Evolutionary conservation across 1,284 basidiomycete species (phyloP), one percentile per base, ranked within the genome.

Genomic region (Austroboletus niveus): DNA sequence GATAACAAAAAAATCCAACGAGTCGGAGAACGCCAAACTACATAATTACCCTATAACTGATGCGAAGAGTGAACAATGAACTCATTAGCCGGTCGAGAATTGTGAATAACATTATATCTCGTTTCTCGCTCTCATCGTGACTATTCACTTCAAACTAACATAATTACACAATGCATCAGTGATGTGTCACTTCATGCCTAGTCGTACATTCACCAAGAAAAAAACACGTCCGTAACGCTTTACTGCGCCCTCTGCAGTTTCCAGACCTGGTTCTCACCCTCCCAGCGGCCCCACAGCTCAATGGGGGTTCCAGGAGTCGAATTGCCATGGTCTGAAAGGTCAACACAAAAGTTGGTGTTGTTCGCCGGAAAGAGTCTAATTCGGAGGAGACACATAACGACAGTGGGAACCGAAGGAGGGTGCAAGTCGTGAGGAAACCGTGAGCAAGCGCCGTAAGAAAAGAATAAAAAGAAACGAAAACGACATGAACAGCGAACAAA

Each of bases 191-290:
- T 24, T 24, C 22, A 24, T 5, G 22, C 5, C 29, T 29, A 29
- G 6, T 32, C 71, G 84, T 51, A 69, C 66, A 36, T 84, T 84
- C 64, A 70, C 64, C 55, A 74, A 77, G 54, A 66, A 72, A 30
- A 74, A 74, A 1, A 82, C 76, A 2, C 76, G 73, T 29, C 27
- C 51, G 82, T 15, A 82, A 84, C 58, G 70, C 84, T 40, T 81
- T 29, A 29, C 29, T 29, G 29, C 29, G 29, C 8, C 79, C n/a
- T 79, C 75, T 0, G 36, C 34, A 63, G 17, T 42, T 45, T 57
- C 72, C 72, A 73, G 5, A 61, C 51, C 56, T 75, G 72, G 30
- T 72, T 68, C 10, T 58, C 10, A 1, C 60, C 70, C 0, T 57
- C 51, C 65, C 64, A 71, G n/a, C 60, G 62, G 1, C 50, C 41